Percentiles rank a stretch among this genome's conserved stretches.
These are phyloP conservation scores for Candida loeiensis DNA, from an alignment of 805 yeast species.

Conservation along the genomic window DNA sequence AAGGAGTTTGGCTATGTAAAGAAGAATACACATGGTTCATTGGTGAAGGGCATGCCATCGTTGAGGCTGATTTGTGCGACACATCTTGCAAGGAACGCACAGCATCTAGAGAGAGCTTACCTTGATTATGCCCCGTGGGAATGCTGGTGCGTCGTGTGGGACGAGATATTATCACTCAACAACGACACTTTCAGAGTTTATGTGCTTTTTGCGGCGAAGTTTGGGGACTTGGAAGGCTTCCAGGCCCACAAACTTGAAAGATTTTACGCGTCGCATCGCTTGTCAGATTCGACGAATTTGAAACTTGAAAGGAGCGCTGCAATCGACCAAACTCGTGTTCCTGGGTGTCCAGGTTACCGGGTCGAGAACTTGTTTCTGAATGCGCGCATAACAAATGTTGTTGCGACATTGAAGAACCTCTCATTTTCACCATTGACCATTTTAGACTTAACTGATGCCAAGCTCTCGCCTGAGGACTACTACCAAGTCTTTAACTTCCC, in stretches of 20 bases:
- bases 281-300: constrained; percentile 6
- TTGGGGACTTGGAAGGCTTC: constrained; percentile 18
- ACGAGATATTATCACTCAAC: constrained; percentile 18
- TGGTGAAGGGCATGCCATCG: background rate
- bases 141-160: constrained; percentile 35
- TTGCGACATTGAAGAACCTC: constrained; percentile 16
- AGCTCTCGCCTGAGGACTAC: constrained; percentile 18
- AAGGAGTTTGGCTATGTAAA: too few species aligned
- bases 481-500: constrained; percentile 25
- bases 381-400: constrained; percentile 21
- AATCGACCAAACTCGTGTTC: constrained; percentile 15
- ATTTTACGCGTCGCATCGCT: background rate
- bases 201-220: constrained; percentile 23
- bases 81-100: constrained; percentile 27
- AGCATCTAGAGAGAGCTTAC: constrained; percentile 17
- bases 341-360: constrained; percentile 23
- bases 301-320: constrained; percentile 10
- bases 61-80: constrained; percentile 25
- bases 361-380: constrained; percentile 35
- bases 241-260: constrained; percentile 19
- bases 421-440: constrained; percentile 18
- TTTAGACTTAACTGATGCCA: constrained; percentile 25
- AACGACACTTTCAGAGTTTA: constrained; percentile 31
- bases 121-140: constrained; percentile 25
- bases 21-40: too few species aligned